phyloP scores from a whole-genome alignment of 2,329 filamentous ascomycete species.

The Catunica adiposa region DNA sequence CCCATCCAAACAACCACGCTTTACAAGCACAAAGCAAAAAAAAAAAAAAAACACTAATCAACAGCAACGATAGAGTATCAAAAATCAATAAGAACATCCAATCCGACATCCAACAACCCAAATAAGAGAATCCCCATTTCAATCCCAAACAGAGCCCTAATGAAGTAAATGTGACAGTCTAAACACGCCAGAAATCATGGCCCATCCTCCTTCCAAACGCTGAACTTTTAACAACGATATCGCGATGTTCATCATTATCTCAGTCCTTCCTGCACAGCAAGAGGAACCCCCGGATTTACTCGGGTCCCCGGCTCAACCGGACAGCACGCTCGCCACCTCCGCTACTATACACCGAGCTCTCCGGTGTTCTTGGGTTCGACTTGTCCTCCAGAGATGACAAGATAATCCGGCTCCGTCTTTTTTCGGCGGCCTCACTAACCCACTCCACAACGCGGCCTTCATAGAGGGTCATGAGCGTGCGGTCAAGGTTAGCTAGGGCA shows the following conservation, averaged over 20 bases:
- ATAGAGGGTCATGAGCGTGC: constrained; percentile 19
- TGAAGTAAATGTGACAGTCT: too few relatives aligned
- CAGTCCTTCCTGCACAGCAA: neutral
- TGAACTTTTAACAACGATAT: neutral
- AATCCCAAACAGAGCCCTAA: neutral
- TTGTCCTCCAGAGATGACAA: constrained; percentile 6
- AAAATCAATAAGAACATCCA: neutral
- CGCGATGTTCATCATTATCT: neutral
- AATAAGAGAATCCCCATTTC: too few relatives aligned
- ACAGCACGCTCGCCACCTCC: constrained; percentile 6
- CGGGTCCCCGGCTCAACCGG: constrained; percentile 9
- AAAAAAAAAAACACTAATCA: neutral
- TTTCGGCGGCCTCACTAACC: constrained; percentile 12
- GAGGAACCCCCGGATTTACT: neutral
- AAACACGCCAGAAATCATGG: neutral
- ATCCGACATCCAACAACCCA: neutral
- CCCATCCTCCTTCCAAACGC: neutral
- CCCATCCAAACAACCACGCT: neutral
- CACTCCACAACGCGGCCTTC: constrained; percentile 14
- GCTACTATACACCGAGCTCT: constrained; percentile 7
- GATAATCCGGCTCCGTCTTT: constrained; percentile 8
- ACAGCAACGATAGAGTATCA: constrained; percentile 2
- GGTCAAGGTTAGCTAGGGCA: constrained; percentile 29
- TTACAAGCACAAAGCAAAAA: neutral
- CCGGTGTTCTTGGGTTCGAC: constrained; percentile 10